A percentile compares a stretch with the other conserved stretches of the same genome.
Conservation (phyloP, 2,329 filamentous ascomycete genomes). For the Pseudocercospora cruenta region DNA sequence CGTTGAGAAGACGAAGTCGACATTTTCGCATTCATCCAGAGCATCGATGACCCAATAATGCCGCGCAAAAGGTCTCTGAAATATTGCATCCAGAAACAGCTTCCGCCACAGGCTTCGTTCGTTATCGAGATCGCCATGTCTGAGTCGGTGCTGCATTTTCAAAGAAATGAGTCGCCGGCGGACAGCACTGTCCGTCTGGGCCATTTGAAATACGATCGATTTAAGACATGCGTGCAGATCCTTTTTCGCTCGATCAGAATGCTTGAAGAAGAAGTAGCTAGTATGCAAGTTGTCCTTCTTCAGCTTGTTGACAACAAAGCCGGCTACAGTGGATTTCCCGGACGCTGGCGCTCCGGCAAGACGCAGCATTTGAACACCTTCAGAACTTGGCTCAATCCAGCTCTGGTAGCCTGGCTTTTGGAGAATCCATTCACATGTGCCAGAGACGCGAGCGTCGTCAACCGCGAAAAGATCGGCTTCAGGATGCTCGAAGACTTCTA, state of each 20-base stretch:
- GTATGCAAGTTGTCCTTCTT: neutral
- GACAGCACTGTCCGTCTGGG: neutral
- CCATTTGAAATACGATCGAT: neutral
- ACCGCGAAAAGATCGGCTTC: neutral
- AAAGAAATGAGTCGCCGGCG: neutral
- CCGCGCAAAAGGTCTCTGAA: neutral
- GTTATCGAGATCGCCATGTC: neutral
- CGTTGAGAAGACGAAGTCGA: neutral
- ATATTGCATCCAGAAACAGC: neutral
- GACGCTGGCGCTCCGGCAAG: neutral
- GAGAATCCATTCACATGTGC: neutral
- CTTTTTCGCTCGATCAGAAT: neutral
- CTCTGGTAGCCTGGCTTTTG: neutral
- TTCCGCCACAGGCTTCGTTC: neutral
- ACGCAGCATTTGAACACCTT: neutral
- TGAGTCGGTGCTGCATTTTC: neutral
- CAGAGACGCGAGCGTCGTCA: neutral
- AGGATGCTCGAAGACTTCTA: neutral
- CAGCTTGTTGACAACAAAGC: neutral
- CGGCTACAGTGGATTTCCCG: neutral
- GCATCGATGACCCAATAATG: neutral
- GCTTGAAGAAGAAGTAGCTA: slow-evolving; percentile 1
- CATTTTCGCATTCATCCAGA: neutral
- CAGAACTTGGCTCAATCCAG: neutral
- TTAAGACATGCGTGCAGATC: neutral